phyloP scores from a whole-genome alignment of 2,329 filamentous ascomycete species.

The Penicillium polonicum region DNA sequence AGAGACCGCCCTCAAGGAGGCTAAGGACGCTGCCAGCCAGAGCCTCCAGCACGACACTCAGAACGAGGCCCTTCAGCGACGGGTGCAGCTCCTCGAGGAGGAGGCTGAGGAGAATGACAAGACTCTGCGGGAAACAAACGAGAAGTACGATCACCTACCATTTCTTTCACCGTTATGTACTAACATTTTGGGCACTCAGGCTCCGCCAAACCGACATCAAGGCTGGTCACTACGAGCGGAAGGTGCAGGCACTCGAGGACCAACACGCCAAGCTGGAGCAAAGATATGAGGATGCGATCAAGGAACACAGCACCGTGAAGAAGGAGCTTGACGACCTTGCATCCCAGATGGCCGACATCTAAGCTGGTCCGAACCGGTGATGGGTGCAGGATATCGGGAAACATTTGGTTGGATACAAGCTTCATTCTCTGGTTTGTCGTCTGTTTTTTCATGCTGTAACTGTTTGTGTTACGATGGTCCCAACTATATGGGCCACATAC shows the following conservation, averaged over 20 bases:
- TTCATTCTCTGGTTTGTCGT: constrained; percentile 26
- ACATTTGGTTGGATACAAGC: constrained; percentile 30
- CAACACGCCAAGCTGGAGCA: constrained; percentile 91
- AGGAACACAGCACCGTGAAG: constrained; percentile 80
- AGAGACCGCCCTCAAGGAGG: constrained; percentile 76
- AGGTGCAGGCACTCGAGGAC: constrained; percentile 93
- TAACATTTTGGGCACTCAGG: constrained; percentile 52
- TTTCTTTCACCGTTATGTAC: constrained; percentile 3
- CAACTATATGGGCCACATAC: constrained; percentile 14
- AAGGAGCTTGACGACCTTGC: constrained; percentile 92
- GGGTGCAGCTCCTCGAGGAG: constrained; percentile 94
- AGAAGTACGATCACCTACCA: constrained; percentile 70
- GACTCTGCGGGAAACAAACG: constrained; percentile 93
- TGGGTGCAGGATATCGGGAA: constrained; percentile 31
- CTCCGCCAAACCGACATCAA: constrained; percentile 99
- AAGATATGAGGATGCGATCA: constrained; percentile 97
- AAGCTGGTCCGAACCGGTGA: constrained; percentile 43
- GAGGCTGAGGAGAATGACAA: constrained; percentile 96
- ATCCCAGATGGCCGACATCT: constrained; percentile 90
- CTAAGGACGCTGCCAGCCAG: constrained; percentile 83
- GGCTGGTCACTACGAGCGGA: constrained; percentile 98
- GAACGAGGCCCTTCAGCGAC: constrained; percentile 87
- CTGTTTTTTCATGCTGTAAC: constrained; percentile 30
- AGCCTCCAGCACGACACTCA: constrained; percentile 79
- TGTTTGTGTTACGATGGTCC: constrained; percentile 25